Conservation (phyloP, 164 flowering plant species). For the Annona cherimola region DNA sequence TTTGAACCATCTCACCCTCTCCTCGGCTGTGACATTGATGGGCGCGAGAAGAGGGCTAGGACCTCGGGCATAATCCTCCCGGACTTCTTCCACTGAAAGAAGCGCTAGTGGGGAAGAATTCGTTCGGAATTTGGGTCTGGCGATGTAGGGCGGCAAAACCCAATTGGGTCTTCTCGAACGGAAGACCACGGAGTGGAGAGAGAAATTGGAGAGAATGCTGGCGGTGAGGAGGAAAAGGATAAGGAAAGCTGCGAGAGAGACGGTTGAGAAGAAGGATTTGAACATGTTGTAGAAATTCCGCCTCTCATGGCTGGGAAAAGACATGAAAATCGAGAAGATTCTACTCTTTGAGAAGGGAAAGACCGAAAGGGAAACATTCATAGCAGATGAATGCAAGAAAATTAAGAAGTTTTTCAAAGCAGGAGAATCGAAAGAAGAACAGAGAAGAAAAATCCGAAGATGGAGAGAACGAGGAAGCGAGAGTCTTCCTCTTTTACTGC, state of each 20-base stretch:
- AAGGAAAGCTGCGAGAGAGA: slow-evolving; percentile 22
- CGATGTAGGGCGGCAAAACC: background rate
- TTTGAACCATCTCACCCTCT: slow-evolving; percentile 26
- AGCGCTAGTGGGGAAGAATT: slow-evolving; percentile 5
- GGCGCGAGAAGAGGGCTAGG: slow-evolving; percentile 18
- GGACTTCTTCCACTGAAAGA: slow-evolving; percentile 12
- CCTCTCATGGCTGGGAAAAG: background rate
- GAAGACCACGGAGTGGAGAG: slow-evolving; percentile 10
- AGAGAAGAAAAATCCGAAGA: background rate
- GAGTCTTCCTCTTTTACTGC: background rate
- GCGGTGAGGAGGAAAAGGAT: slow-evolving; percentile 16
- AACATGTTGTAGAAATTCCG: slow-evolving; percentile 4
- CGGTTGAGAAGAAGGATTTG: slow-evolving; percentile 21
- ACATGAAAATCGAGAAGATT: background rate
- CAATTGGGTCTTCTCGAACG: background rate
- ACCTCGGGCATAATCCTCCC: slow-evolving; percentile 1
- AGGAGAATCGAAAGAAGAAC: background rate
- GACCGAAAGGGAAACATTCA: slow-evolving; percentile 1
- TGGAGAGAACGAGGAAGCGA: background rate
- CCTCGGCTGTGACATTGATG: slow-evolving; percentile 16
- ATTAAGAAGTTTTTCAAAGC: too few relatives aligned
- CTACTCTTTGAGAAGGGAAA: background rate
- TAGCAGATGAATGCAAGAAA: background rate
- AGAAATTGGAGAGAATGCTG: slow-evolving; percentile 17
- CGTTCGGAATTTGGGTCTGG: background rate